A percentile compares a stretch with the other conserved stretches of the same genome.
These are phyloP conservation scores for Fraxinus latifolia DNA, from an alignment of 305 asterid species.

Conservation along the genomic window DNA sequence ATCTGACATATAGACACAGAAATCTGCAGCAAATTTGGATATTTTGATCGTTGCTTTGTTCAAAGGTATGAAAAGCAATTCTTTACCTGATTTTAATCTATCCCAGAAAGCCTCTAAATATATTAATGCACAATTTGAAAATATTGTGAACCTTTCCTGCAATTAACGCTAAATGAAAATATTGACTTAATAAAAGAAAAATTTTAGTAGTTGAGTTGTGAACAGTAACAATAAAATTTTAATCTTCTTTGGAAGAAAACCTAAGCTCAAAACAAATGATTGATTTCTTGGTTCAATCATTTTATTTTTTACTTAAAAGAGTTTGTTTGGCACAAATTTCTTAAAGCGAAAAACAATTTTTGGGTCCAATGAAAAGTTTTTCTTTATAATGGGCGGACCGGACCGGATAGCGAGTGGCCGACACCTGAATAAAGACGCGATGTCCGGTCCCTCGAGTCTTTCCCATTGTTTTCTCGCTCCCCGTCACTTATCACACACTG, in stretches of 20 bases:
- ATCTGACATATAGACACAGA: no score
- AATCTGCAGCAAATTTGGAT: no score
- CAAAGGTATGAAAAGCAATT: no score
- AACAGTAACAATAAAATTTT: no score
- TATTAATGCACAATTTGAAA: neutral
- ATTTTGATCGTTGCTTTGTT: no score
- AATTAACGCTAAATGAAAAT: neutral
- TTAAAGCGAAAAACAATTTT: neutral
- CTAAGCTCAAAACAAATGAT: neutral
- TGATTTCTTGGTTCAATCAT: neutral
- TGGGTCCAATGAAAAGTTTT: neutral
- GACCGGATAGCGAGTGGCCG: neutral
- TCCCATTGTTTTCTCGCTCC: neutral
- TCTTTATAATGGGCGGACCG: neutral
- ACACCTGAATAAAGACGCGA: neutral
- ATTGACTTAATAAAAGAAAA: neutral
- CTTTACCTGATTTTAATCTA: no score
- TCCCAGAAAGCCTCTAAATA: no score
- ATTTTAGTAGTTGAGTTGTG: neutral
- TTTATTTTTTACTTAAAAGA: neutral
- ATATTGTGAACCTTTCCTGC: neutral
- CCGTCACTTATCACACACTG: neutral
- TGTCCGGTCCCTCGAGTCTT: neutral
- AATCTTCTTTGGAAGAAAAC: neutral
- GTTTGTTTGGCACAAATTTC: neutral